phyloP scores from a whole-genome alignment of 2,329 filamentous ascomycete species.

The Elsinoe fawcettii region DNA sequence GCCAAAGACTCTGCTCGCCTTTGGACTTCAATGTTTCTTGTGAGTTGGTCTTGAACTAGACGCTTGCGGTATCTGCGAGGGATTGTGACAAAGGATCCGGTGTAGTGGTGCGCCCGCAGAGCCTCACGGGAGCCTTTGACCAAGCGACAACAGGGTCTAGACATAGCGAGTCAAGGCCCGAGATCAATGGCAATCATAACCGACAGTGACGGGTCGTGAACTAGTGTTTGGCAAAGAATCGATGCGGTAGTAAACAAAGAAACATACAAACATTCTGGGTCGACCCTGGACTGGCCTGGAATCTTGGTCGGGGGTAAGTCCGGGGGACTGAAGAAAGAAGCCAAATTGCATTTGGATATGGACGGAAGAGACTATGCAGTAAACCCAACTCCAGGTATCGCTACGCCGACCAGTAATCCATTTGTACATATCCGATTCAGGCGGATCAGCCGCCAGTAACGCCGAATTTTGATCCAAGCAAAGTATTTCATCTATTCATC shows the following conservation, averaged over 20 bases:
- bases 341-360: conserved; percentile 15
- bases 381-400: conserved; percentile 11
- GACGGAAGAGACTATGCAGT: conserved; percentile 6
- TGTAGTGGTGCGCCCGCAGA: background rate
- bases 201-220: background rate
- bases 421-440: conserved; percentile 3
- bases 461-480: conserved; percentile 5
- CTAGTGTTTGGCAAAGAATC: background rate
- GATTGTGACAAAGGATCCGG: background rate
- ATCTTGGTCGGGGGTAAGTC: conserved; percentile 6
- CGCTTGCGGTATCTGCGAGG: background rate
- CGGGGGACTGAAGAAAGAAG: conserved; percentile 1
- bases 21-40: background rate
- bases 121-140: background rate
- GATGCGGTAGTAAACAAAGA: conserved; percentile 9
- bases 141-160: background rate
- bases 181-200: background rate
- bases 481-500: conserved; percentile 2
- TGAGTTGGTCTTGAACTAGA: background rate
- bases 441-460: conserved; percentile 5
- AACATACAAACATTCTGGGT: conserved; percentile 5
- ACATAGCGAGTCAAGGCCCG: background rate
- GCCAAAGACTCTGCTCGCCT: background rate
- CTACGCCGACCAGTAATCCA: conserved; percentile 13
- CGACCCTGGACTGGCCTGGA: conserved; percentile 2